Percentiles rank a stretch among this genome's conserved stretches.
These are phyloP conservation scores for Jamesozyma spencerorum DNA, from an alignment of 805 yeast species.

Conservation along the genomic window DNA sequence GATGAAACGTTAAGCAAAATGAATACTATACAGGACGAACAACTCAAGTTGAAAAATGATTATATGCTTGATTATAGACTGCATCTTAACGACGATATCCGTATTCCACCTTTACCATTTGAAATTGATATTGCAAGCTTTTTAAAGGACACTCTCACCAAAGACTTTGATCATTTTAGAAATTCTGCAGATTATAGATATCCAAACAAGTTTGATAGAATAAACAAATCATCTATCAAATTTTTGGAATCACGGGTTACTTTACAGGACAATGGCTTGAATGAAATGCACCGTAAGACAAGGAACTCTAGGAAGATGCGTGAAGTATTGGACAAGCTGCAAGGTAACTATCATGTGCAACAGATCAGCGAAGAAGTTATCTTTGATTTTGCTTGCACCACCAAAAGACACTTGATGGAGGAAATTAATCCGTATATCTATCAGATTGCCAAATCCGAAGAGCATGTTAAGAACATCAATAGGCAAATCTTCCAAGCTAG, in stretches of 20 bases:
- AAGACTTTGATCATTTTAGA: neutral
- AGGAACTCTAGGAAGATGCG: conserved; percentile 21
- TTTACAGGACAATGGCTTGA: neutral
- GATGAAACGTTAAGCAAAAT: conserved; percentile 5
- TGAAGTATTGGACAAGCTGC: conserved; percentile 19
- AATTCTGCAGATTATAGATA: neutral
- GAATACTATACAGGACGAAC: conserved; percentile 14
- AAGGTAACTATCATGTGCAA: conserved; percentile 4
- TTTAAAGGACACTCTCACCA: conserved; percentile 1
- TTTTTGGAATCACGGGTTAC: conserved; percentile 15
- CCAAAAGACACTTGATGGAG: conserved; percentile 8
- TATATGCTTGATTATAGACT: conserved; percentile 23
- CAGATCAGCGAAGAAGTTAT: conserved; percentile 4
- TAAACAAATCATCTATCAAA: conserved; percentile 8
- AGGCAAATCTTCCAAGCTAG: conserved; percentile 9
- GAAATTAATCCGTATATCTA: conserved; percentile 20
- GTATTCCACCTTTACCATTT: conserved; percentile 13
- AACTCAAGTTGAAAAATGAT: conserved; percentile 15
- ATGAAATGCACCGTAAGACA: conserved; percentile 14
- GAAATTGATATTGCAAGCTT: conserved; percentile 16
- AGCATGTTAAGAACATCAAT: conserved; percentile 12
- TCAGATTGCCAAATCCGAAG: conserved; percentile 22
- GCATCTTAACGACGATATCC: conserved; percentile 14
- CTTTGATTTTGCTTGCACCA: conserved; percentile 9
- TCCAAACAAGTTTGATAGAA: conserved; percentile 4